Evolutionary conservation across 495 filamentous ascomycete species (phyloP).

Genomic region (Chlorociboria aeruginascens): DNA sequence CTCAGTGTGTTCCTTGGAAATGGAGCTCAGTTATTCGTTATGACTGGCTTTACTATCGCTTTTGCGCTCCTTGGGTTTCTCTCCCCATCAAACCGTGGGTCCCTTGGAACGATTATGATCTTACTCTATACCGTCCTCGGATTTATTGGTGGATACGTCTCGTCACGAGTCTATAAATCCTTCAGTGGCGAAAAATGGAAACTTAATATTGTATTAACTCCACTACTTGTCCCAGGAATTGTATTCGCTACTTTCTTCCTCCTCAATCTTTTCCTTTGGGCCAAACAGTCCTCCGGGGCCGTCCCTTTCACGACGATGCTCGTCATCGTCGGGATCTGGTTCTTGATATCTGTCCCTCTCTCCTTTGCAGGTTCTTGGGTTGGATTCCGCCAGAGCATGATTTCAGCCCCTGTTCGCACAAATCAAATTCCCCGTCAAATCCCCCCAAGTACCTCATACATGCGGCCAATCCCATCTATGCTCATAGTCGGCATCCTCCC

Average conservation of each 20-base stretch:
- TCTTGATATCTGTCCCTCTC: conserved; percentile 85
- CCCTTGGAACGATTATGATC: conserved; percentile 81
- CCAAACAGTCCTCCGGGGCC: conserved; percentile 76
- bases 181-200: conserved; percentile 91
- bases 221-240: conserved; percentile 71
- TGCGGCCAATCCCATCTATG: conserved; percentile 76
- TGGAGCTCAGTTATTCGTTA: conserved; percentile 92
- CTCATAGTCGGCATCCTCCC: conserved; percentile 83
- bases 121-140: conserved; percentile 87
- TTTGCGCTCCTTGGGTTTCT: conserved; percentile 92
- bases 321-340: conserved; percentile 87
- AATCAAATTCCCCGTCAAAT: conserved; percentile 98
- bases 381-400: conserved; percentile 55
- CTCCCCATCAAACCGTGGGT: conserved; percentile 88
- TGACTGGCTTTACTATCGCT: conserved; percentile 87
- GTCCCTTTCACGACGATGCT: conserved; percentile 97
- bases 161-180: conserved; percentile 80
- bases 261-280: conserved; percentile 93
- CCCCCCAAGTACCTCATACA: conserved; percentile 66
- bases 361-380: conserved; percentile 87
- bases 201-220: conserved; percentile 79
- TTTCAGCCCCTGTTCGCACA: conserved; percentile 76
- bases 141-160: conserved; percentile 86
- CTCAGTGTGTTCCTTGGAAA: conserved; percentile 85
- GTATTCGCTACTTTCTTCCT: conserved; percentile 87